Conservation (phyloP, 202 grass and related monocot genomes). For the Setaria italica region DNA sequence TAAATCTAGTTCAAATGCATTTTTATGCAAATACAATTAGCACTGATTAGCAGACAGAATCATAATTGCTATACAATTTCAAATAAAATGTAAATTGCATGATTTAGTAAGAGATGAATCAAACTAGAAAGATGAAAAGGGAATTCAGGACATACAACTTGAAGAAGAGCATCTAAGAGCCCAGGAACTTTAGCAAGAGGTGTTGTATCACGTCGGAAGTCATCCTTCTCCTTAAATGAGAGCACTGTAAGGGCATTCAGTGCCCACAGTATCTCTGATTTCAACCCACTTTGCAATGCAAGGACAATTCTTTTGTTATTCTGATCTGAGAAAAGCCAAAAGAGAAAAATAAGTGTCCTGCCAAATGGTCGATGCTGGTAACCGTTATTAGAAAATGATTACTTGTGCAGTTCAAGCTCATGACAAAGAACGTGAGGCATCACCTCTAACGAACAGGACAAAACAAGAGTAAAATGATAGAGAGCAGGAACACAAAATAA, state of each 20-base stretch:
- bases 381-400: constrained; percentile 4
- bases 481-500: constrained; percentile 17
- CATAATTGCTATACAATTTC: not conserved
- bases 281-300: constrained; percentile 95
- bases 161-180: constrained; percentile 93
- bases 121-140: constrained; percentile 27
- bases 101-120: constrained; percentile 36
- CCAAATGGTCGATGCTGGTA: constrained; percentile 10
- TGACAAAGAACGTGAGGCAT: constrained; percentile 2
- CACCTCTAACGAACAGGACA: constrained; percentile 13
- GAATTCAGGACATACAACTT: constrained; percentile 77
- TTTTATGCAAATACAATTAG: constrained; percentile 27
- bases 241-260: constrained; percentile 86
- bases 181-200: constrained; percentile 93
- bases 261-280: constrained; percentile 96
- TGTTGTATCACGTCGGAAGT: constrained; percentile 78
- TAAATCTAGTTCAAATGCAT: constrained; percentile 39
- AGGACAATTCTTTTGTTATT: constrained; percentile 98
- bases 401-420: constrained; percentile 29
- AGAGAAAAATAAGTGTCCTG: constrained; percentile 10
- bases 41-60: constrained; percentile 26
- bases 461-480: constrained; percentile 32
- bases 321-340: constrained; percentile 74
- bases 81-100: constrained; percentile 8
- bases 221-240: constrained; percentile 99